These are phyloP conservation scores for Aureobasidium vineae DNA, from an alignment of 2,329 filamentous ascomycete species.

Conservation along the genomic window DNA sequence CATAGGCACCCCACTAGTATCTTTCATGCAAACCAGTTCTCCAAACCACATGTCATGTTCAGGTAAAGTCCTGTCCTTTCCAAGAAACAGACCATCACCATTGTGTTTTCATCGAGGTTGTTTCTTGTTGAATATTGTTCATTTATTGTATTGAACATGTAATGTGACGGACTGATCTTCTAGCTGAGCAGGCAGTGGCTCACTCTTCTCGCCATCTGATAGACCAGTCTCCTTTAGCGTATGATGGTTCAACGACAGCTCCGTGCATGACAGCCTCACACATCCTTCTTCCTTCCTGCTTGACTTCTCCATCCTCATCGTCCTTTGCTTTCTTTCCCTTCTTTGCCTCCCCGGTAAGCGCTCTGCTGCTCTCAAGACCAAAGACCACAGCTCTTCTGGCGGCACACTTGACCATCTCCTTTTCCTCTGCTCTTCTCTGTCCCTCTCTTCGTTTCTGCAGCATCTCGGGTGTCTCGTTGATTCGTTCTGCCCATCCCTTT, in stretches of 20 bases:
- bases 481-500: slow-evolving; percentile 54
- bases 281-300: slow-evolving; percentile 40
- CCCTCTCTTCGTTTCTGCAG: slow-evolving; percentile 51
- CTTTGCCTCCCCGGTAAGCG: slow-evolving; percentile 30
- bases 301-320: slow-evolving; percentile 30
- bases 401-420: slow-evolving; percentile 61
- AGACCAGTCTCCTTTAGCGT: slow-evolving; percentile 61
- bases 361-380: slow-evolving; percentile 43
- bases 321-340: slow-evolving; percentile 29
- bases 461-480: slow-evolving; percentile 54
- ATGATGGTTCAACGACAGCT: slow-evolving; percentile 59
- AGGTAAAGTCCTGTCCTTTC: no score
- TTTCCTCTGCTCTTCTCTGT: slow-evolving; percentile 49
- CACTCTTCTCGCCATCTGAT: slow-evolving; percentile 55
- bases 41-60: no score
- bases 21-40: no score
- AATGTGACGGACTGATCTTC: no score
- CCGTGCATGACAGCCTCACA: slow-evolving; percentile 61
- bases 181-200: neutral
- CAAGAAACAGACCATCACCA: no score
- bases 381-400: slow-evolving; percentile 61
- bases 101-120: no score
- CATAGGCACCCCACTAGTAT: no score
- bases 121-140: no score
- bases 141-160: no score